phyloP scores from a whole-genome alignment of 192 early-diverging fungal species.

The Coemansia sp. region DNA sequence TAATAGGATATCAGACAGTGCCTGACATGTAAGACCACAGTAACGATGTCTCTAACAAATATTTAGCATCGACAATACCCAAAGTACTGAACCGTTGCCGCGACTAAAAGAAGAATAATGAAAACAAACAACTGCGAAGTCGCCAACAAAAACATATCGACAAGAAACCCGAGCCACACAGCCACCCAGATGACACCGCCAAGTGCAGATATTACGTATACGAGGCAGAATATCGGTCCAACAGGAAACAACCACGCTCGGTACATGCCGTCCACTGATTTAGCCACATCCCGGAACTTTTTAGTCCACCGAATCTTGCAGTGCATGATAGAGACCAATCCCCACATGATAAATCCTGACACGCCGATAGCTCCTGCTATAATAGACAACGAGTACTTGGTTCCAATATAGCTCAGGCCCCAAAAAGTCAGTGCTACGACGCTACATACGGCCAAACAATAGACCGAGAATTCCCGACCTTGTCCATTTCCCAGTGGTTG shows the following conservation, averaged over 20 bases:
- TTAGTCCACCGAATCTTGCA: slow-evolving; percentile 28
- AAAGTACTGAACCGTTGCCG: slow-evolving; percentile 19
- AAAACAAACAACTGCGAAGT: slow-evolving; percentile 21
- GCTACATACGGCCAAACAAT: slow-evolving; percentile 17
- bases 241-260: slow-evolving; percentile 19
- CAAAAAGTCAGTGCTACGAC: slow-evolving; percentile 15
- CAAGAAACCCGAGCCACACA: slow-evolving; percentile 14
- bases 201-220: not conserved
- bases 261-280: slow-evolving; percentile 1
- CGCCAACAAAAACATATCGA: slow-evolving; percentile 22
- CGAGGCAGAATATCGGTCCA: slow-evolving; percentile 17
- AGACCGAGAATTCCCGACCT: slow-evolving; percentile 7
- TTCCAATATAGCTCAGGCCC: slow-evolving; percentile 15
- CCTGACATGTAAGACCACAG: too few relatives aligned
- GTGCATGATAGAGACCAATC: slow-evolving; percentile 26
- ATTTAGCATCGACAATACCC: slow-evolving; percentile 22
- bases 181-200: slow-evolving; percentile 16
- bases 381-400: slow-evolving; percentile 7
- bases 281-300: slow-evolving; percentile 3
- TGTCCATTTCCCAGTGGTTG: not conserved
- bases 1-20: too few relatives aligned
- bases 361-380: slow-evolving; percentile 21
- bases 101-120: slow-evolving; percentile 6
- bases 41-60: not conserved
- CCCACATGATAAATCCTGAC: slow-evolving; percentile 27